Base-by-base conservation (phyloP, 2,329 filamentous ascomycete species). In the Niveomyces coronatus region DNA sequence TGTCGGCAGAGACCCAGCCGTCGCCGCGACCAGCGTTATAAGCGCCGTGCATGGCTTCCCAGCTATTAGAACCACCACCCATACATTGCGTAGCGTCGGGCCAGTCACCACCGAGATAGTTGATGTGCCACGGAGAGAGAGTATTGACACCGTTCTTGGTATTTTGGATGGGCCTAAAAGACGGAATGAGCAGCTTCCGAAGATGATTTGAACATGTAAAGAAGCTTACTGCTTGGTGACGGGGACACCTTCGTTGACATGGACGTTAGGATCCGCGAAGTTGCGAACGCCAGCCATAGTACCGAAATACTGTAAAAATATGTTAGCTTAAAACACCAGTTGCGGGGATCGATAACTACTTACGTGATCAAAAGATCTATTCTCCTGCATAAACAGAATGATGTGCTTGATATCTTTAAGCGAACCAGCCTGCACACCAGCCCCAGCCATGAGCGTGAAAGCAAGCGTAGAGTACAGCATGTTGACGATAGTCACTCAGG, bases 331-430 rank as follows among this genome's bases (percentile, higher is more conserved):
- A 18, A 18, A 14, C 3, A 3, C 4, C 23, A 16, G 4, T 9
- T 16, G 20, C 23, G 16, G 7, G 4, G 16, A n/a, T 1, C 6
- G 1, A 10, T 8, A 11, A 13, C n/a, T n/a, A 45, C 53, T 39
- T 31, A 55, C 54, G 22, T 57, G 55, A 39, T 56, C 53, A 31
- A 57, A 52, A 2, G 55, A 54, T 11, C 55, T 45, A 35, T 57
- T 57, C 41, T 57, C 68, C 47, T 73, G 68, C 70, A 74, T 74
- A 47, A 74, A 70, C 24, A 74, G 62, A n/a, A 74, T 61, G 24
- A 74, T 69, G 61, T 74, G 70, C 38, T 74, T 64, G 42, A 74
- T 66, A 39, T 73, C 68, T 18, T 58, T 59, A 23, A 71, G 53
- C 7, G 64, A 65, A 3, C 57, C 60, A 5, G 57, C 63, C 3